Evolutionary conservation across 148 eudicot species (phyloP).

Genomic region (Gaultheria prostrata): DNA sequence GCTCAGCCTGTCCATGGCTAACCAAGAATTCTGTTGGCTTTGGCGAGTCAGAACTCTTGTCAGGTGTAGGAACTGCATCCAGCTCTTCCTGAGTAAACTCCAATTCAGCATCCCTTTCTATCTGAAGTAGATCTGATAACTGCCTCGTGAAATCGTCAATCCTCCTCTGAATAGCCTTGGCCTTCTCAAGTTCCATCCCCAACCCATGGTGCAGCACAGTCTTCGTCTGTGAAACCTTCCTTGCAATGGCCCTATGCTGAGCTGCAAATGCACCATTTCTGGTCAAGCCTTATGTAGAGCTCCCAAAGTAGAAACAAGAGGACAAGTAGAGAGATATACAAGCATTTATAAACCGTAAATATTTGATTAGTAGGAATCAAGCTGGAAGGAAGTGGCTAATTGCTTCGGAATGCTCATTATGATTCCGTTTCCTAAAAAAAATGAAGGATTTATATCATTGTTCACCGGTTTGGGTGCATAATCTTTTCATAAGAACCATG

Average conservation of each 20-base stretch:
- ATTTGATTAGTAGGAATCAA: too few species aligned
- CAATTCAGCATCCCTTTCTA: slow-evolving; percentile 82
- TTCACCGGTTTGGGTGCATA: background rate
- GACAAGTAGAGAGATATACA: background rate
- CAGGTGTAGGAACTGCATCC: slow-evolving; percentile 69
- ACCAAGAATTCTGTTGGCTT: slow-evolving; percentile 80
- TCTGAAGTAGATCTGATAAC: slow-evolving; percentile 63
- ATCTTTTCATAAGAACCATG: background rate
- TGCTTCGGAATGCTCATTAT: background rate
- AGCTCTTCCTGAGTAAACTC: slow-evolving; percentile 86
- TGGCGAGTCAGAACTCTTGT: slow-evolving; percentile 44
- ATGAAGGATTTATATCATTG: background rate
- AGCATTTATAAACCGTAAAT: background rate
- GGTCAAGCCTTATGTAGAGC: slow-evolving; percentile 14
- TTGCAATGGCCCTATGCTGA: slow-evolving; percentile 81
- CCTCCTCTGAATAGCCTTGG: slow-evolving; percentile 54
- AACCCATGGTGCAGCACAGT: slow-evolving; percentile 42
- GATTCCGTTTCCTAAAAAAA: background rate
- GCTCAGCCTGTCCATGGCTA: slow-evolving; percentile 83
- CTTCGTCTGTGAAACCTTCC: slow-evolving; percentile 55
- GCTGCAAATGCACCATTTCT: slow-evolving; percentile 44
- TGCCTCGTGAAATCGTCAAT: slow-evolving; percentile 61
- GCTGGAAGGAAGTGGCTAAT: background rate
- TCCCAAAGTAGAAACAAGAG: slow-evolving; percentile 11
- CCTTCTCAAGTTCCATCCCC: slow-evolving; percentile 60